Percentiles rank a stretch among this genome's conserved stretches.
Evolutionary conservation across 805 yeast species (phyloP).

Genomic region (Kluyveromyces nonfermentans): DNA sequence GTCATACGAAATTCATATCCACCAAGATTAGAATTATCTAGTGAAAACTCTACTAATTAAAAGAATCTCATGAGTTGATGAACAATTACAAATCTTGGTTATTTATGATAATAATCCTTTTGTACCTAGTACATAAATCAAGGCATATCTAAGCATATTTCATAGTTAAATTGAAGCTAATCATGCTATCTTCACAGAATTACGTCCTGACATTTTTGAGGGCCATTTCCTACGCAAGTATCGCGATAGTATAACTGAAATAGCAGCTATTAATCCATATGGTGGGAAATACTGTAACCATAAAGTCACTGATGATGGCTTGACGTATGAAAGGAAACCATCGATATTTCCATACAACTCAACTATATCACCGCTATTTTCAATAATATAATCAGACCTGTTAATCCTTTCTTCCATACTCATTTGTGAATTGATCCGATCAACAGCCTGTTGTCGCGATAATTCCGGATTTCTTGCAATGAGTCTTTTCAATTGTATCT

Average conservation of each 20-base stretch:
- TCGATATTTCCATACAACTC: constrained; percentile 38
- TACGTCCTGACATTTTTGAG: background rate
- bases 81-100: background rate
- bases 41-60: background rate
- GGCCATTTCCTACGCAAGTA: constrained; percentile 7
- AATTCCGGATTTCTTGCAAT: constrained; percentile 58
- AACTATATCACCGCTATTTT: constrained; percentile 44
- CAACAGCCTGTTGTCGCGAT: constrained; percentile 52
- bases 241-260: constrained; percentile 21
- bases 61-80: background rate
- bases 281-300: constrained; percentile 35
- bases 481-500: constrained; percentile 55
- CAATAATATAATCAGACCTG: constrained; percentile 57
- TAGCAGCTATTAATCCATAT: constrained; percentile 29
- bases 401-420: constrained; percentile 44
- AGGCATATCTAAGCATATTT: background rate
- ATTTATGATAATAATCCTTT: background rate
- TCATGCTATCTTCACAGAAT: background rate
- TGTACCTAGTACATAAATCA: background rate
- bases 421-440: constrained; percentile 75
- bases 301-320: constrained; percentile 30
- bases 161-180: background rate
- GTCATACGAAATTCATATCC: constrained; percentile 24
- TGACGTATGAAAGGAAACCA: constrained; percentile 27
- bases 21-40: constrained; percentile 10